Base-by-base conservation (phyloP, 164 flowering plant species). In the Tetracentron sinense region DNA sequence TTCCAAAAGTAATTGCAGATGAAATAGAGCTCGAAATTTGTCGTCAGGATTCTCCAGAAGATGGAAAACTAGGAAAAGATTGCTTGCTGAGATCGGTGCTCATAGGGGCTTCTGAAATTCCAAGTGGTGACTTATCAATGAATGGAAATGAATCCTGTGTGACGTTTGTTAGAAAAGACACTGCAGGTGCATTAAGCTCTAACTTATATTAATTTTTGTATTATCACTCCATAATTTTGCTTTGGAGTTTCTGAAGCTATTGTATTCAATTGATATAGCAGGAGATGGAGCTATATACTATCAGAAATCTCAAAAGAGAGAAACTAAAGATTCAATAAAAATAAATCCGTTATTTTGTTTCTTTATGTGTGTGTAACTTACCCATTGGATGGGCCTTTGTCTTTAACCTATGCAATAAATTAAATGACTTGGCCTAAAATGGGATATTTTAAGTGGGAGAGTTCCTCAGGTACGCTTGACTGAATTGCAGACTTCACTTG, bases 1-100 rank as follows among this genome's bases (percentile, higher is more conserved):
- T 72, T 56, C 88, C 88, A 6, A 65, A 48, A 56, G 83, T 82
- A 42, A 66, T 71, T 53, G 73, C 86, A 25, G 83, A 79, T 11
- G 77, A 74, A 56, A n/a, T 54, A 25, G 81, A 68, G 64, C 68
- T 60, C 56, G 72, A 75, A 55, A 28, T 48, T 29, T 26, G 50
- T 28, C 26, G 64, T 38, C 61, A 57, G 42, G 74, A 67, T 10
- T 31, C 26, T 12, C 44, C 29, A 3, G 31, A 20, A 51, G 52
- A 75, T 51, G 58, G 35, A 30, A 50, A 64, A 55, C 51, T 56
- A 53, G 69, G 42, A 65, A 30, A 42, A 28, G 44, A 56, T 56
- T 58, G 12, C 35, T 71, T 63, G 2, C 55, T 61, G 7, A 62
- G 62, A 59, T 53, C 72, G 27, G 31, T 47, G 30, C 65, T 65